Base-by-base conservation (phyloP, 139 green algal genomes). In the Pedinophyceae sp. region DNA sequence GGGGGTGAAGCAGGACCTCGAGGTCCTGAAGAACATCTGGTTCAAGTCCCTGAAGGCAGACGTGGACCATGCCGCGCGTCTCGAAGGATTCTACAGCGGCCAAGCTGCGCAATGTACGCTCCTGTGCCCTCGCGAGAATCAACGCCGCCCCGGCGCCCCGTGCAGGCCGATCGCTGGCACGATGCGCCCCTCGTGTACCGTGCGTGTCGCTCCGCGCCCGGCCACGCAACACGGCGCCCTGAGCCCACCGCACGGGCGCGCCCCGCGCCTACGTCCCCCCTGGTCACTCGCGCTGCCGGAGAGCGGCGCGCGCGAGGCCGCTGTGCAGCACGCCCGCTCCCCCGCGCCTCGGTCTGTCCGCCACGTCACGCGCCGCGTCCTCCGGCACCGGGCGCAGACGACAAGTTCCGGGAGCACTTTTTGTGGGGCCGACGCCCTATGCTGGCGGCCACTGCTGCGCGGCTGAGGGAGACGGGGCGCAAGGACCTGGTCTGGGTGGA, bases 401-500 rank as follows among this genome's bases (percentile, higher is more conserved):
- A 97, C 69, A 76, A 71, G 24, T 97, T 97, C 61, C 71, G 89
- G 1, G 68, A 69, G 22, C 83, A 78, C 45, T 97, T 97, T 62
- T 70, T 97, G 25, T 94, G 88, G 83, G 89, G 86, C 19, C 70
- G 89, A 10, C 76, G 76, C 52, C 81, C 83, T 3, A 84, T 97
- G 79, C 80, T 97, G 10, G 83, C 85, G 15, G 84, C 90, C 2
- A 78, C 61, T 50, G 87, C 89, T 23, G 84, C 88, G 1, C 69
- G 86, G 4, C 65, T 97, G 4, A 46, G 64, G 27, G 57, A 57
- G 51, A 49, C 56, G 19, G 64, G 72, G 3, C 52, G 59, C 48
- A 67, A 29, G 0, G 68, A 87, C 64, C 58, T 94, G 57, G 74
- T 97, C 30, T 94, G 89, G 84, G 83, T 94, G 1, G 88, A 95